Evolutionary conservation across 2,329 filamentous ascomycete species (phyloP), one percentile per base, ranked within the genome.

Genomic region (Pleoardoris graminearum): DNA sequence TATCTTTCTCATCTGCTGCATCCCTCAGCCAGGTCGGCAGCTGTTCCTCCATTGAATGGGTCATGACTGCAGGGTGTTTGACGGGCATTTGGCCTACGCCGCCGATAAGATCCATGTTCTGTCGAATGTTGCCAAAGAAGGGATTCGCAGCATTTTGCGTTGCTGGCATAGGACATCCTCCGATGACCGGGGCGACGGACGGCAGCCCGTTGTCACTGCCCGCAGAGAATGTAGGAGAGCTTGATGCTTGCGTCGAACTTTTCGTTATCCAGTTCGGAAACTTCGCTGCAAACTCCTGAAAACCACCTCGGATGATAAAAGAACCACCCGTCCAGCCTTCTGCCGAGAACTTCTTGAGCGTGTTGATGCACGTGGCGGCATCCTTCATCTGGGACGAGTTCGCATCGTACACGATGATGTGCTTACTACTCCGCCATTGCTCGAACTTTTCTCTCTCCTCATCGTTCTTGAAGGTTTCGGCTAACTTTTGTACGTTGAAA

Each of bases 61-160:
- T 79, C 61, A 86, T 74, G 16, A 74, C 67, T n/a, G 74, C 66
- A 3, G 86, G 86, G 39, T 82, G 73, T 62, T 84, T 85, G 51
- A 89, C 66, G 12, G 83, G 69, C 58, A 87, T 85, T 63, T 96
- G 92, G 0, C 94, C 94, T 10, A 97, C 93, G 17, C 94, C 94
- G 60, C 91, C 91, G 27, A 95, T 88, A 16, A 99, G 79, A 67
- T 97, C 94, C 84, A 95, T 93, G 59, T 97, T 96, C 71, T 97
- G 94, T 37, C 94, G 86, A 63, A 99, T 97, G 59, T 97, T 97
- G 55, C 86, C 86, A 72, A 97, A 97, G 77, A 99, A 97, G 0
- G 93, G 92, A 63, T 95, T 96, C 0, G 85, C 81, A 0, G 85
- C 83, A 54, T 85, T 85, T 59, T 85, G 81, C 0, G 84, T 81